phyloP scores from a whole-genome alignment of 2,329 filamentous ascomycete genomes.

The Aspergillus quadrilineatus region DNA sequence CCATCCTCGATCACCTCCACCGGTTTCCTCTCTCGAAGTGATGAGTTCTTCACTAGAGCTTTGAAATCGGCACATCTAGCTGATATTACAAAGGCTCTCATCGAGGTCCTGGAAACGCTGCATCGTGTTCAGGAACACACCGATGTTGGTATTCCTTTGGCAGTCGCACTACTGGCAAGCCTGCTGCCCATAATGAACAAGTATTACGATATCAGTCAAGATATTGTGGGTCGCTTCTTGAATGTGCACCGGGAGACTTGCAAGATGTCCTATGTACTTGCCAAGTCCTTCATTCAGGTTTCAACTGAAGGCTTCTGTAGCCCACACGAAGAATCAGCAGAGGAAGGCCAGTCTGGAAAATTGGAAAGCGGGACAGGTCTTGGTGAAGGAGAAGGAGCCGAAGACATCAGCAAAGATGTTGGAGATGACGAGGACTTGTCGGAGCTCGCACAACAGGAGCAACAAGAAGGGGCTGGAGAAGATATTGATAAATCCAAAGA shows the following conservation, averaged over 20 bases:
- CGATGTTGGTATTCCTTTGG: slow-evolving; percentile 43
- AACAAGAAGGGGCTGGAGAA: slow-evolving; percentile 55
- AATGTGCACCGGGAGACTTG: slow-evolving; percentile 68
- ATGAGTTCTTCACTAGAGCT: slow-evolving; percentile 53
- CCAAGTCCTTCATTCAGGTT: slow-evolving; percentile 74
- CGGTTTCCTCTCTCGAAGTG: slow-evolving; percentile 62
- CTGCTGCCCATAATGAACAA: slow-evolving; percentile 71
- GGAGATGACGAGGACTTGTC: slow-evolving; percentile 88
- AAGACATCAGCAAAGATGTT: slow-evolving; percentile 98
- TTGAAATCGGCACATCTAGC: slow-evolving; percentile 60
- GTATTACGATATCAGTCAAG: slow-evolving; percentile 63
- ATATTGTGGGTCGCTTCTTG: slow-evolving; percentile 59
- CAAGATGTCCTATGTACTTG: slow-evolving; percentile 72
- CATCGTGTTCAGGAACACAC: slow-evolving; percentile 47
- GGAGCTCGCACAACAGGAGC: slow-evolving; percentile 83
- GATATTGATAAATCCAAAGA: slow-evolving; percentile 48
- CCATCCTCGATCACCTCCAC: slow-evolving; percentile 61
- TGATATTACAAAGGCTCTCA: slow-evolving; percentile 52
- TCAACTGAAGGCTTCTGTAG: slow-evolving; percentile 87
- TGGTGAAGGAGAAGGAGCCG: slow-evolving; percentile 89
- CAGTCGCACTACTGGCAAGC: slow-evolving; percentile 59
- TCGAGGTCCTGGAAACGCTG: slow-evolving; percentile 48
- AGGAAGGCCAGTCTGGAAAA: slow-evolving; percentile 70
- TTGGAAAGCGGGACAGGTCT: slow-evolving; percentile 89
- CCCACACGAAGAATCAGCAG: slow-evolving; percentile 75